phyloP scores from a whole-genome alignment of 257 asterid genomes.

The Oldenlandia corymbosa region DNA sequence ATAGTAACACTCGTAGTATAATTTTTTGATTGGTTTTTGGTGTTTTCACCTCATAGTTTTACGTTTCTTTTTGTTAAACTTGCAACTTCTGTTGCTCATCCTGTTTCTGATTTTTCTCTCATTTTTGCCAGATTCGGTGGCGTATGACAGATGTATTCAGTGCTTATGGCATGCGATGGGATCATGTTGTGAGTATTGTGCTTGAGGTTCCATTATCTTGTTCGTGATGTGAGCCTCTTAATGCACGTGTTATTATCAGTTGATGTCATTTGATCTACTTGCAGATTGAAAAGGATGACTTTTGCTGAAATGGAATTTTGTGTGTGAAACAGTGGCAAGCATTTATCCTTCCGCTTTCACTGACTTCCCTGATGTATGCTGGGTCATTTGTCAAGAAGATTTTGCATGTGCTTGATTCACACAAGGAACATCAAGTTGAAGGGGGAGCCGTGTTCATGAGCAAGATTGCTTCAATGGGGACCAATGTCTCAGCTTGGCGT shows the following conservation, averaged over 20 bases:
- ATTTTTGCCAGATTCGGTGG: slow-evolving; percentile 49
- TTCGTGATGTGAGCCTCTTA: background rate
- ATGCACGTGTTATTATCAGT: slow-evolving; percentile 28
- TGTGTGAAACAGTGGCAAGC: slow-evolving; percentile 96
- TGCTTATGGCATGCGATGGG: slow-evolving; percentile 70
- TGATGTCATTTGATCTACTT: slow-evolving; percentile 27
- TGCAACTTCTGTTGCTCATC: background rate
- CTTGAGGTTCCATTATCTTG: background rate
- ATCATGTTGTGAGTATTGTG: slow-evolving; percentile 57
- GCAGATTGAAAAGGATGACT: slow-evolving; percentile 65
- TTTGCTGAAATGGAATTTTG: slow-evolving; percentile 66
- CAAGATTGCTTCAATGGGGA: slow-evolving; percentile 37
- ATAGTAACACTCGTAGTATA: too few species aligned
- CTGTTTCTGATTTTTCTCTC: background rate
- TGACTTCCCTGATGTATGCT: slow-evolving; percentile 80
- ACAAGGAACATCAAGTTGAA: slow-evolving; percentile 28
- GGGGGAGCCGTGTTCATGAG: slow-evolving; percentile 33
- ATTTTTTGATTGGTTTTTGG: too few species aligned
- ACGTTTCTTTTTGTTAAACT: background rate
- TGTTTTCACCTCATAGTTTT: too few species aligned
- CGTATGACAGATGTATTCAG: slow-evolving; percentile 35
- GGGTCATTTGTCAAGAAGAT: slow-evolving; percentile 59
- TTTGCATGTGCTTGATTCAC: slow-evolving; percentile 32
- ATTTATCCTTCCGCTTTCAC: slow-evolving; percentile 56
- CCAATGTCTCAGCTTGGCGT: slow-evolving; percentile 68